These are phyloP conservation scores for Lippia alba DNA, from an alignment of 305 asterid genomes.

Conservation along the genomic window DNA sequence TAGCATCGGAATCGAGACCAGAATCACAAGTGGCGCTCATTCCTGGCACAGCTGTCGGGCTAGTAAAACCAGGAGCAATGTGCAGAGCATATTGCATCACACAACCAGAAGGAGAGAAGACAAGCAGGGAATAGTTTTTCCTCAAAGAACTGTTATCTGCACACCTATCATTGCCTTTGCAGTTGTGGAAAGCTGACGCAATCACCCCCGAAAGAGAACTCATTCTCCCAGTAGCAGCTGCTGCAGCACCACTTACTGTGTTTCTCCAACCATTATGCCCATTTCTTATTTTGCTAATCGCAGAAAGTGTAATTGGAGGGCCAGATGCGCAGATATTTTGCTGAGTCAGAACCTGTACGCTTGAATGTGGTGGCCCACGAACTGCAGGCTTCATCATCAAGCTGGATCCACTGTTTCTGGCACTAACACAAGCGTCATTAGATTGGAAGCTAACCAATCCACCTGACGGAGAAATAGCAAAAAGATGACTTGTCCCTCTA, in stretches of 20 bases:
- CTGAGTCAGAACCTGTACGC: conserved; percentile 55
- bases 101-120: conserved; percentile 84
- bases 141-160: conserved; percentile 46
- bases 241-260: conserved; percentile 84
- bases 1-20: conserved; percentile 49
- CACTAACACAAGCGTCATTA: conserved; percentile 47
- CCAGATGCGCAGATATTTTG: conserved; percentile 57
- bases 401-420: conserved; percentile 44
- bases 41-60: conserved; percentile 42
- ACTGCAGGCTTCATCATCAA: conserved; percentile 45
- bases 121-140: conserved; percentile 65
- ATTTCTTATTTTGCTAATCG: conserved; percentile 68
- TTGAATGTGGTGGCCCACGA: conserved; percentile 47
- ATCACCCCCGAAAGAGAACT: conserved; percentile 60
- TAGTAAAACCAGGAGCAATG: conserved; percentile 55
- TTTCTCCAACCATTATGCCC: conserved; percentile 74
- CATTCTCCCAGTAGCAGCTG: conserved; percentile 75
- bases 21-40: conserved; percentile 47
- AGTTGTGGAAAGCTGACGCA: conserved; percentile 70
- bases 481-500: conserved; percentile 93
- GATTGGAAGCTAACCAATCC: conserved; percentile 47
- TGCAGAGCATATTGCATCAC: conserved; percentile 72
- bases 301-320: conserved; percentile 52
- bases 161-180: conserved; percentile 46
- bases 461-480: conserved; percentile 78